Conservation (phyloP, 2,329 filamentous ascomycete species). For the Fusarium redolens region DNA sequence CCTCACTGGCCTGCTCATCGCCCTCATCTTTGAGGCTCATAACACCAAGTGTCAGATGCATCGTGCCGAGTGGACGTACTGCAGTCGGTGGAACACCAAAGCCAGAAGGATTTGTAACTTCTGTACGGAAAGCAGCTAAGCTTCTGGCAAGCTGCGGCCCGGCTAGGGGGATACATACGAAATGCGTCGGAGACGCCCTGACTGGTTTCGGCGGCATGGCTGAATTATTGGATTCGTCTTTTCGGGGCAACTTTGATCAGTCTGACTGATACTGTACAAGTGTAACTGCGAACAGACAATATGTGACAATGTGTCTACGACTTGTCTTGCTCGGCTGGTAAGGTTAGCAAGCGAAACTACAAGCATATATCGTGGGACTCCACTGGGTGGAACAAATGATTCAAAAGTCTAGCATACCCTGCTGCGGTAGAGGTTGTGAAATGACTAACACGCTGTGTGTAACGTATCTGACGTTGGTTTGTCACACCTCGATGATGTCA, state of each 20-base stretch:
- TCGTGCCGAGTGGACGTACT: slow-evolving; percentile 79
- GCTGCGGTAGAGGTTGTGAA: slow-evolving; percentile 7
- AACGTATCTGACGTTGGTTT: slow-evolving; percentile 15
- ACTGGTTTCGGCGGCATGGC: slow-evolving; percentile 49
- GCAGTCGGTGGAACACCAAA: slow-evolving; percentile 71
- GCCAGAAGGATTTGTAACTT: slow-evolving; percentile 60
- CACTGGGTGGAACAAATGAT: background rate
- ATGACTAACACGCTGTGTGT: slow-evolving; percentile 3
- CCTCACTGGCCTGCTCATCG: slow-evolving; percentile 55
- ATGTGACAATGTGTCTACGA: background rate
- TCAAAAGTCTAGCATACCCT: slow-evolving; percentile 4
- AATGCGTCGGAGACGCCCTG: slow-evolving; percentile 72
- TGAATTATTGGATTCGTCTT: background rate
- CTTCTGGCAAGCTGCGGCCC: slow-evolving; percentile 73
- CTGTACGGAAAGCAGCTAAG: slow-evolving; percentile 70
- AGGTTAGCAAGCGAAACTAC: slow-evolving; percentile 5
- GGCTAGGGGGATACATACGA: slow-evolving; percentile 79
- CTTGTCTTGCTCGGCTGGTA: background rate
- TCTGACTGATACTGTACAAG: background rate
- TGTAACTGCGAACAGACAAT: background rate
- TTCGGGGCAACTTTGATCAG: background rate
- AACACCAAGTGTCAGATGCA: slow-evolving; percentile 89
- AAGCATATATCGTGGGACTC: background rate
- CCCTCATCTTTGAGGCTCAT: slow-evolving; percentile 75
- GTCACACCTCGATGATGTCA: slow-evolving; percentile 31